Evolutionary conservation across 768 basidiomycete genomes (phyloP).

Genomic region (Mycena vulgaris): DNA sequence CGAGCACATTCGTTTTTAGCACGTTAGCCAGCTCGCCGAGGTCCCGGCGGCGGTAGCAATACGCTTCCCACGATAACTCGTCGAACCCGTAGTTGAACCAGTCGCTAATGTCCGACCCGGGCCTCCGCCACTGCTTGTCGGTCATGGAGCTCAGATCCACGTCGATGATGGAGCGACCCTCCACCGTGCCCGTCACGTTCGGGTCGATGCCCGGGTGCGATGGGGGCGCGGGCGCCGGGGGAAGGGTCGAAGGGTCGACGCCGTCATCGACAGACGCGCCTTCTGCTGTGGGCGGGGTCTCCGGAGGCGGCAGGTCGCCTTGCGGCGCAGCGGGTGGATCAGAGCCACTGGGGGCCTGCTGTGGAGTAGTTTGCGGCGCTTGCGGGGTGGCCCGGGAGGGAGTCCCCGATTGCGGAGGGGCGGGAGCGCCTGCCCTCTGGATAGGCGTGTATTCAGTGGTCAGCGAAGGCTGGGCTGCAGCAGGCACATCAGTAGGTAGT

Average conservation of each 20-base stretch:
- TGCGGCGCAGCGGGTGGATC: conserved; percentile 32
- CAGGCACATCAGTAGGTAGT: conserved; percentile 2
- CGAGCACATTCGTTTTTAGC: conserved; percentile 87
- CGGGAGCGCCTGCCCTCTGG: conserved; percentile 64
- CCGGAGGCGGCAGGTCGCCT: conserved; percentile 23
- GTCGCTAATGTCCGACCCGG: conserved; percentile 94
- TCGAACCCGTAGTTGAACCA: conserved; percentile 99
- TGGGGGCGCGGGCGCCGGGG: conserved; percentile 78
- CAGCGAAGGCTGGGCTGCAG: conserved; percentile 67
- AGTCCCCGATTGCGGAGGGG: conserved; percentile 40
- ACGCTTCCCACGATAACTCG: conserved; percentile 95
- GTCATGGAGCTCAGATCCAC: conserved; percentile 81
- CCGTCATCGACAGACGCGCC: conserved; percentile 60
- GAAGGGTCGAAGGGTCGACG: conserved; percentile 75
- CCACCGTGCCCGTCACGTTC: conserved; percentile 72
- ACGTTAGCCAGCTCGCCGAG: conserved; percentile 85
- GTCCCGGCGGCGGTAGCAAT: conserved; percentile 87
- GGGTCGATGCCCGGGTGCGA: conserved; percentile 88
- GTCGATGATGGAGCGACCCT: conserved; percentile 88
- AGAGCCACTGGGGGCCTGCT: conserved; percentile 8
- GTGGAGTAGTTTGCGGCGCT: conserved; percentile 25
- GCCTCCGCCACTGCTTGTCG: conserved; percentile 92
- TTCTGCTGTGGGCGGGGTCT: conserved; percentile 22
- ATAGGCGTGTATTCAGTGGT: conserved; percentile 90
- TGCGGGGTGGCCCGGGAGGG: conserved; percentile 27